A percentile compares a stretch with the other conserved stretches of the same genome.
phyloP scores from a whole-genome alignment of 306 rosid genomes.

The Begonia loranthoides region DNA sequence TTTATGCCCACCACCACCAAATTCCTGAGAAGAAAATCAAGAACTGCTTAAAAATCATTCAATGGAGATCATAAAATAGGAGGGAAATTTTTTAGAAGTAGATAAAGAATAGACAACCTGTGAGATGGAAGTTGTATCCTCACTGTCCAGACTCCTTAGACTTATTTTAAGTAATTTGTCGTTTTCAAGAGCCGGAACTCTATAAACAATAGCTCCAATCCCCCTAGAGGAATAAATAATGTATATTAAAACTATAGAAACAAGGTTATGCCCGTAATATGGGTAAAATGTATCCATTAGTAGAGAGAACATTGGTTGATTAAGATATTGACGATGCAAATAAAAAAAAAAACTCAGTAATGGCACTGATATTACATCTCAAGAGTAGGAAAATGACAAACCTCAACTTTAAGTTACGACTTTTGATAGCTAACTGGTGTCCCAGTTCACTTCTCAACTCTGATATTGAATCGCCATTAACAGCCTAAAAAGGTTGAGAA shows the following conservation, averaged over 20 bases:
- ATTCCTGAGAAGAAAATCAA: constrained; percentile 32
- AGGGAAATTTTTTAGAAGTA: not conserved
- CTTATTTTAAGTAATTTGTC: constrained; percentile 56
- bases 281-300: too few relatives aligned
- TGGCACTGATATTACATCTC: not conserved
- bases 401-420: constrained; percentile 58
- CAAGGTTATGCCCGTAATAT: not conserved
- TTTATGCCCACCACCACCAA: constrained; percentile 82
- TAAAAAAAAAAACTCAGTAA: not conserved
- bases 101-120: constrained; percentile 26
- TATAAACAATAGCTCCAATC: constrained; percentile 70
- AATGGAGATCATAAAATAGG: too few relatives aligned
- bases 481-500: constrained; percentile 39
- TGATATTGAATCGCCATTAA: constrained; percentile 51
- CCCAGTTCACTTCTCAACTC: constrained; percentile 79
- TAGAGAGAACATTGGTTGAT: not conserved
- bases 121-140: constrained; percentile 65
- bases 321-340: not conserved
- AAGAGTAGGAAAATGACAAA: constrained; percentile 8
- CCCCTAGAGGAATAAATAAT: constrained; percentile 32
- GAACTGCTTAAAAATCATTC: too few relatives aligned
- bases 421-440: constrained; percentile 65
- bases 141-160: constrained; percentile 51
- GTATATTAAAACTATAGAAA: not conserved
- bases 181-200: constrained; percentile 52